A percentile compares a stretch with the other conserved stretches of the same genome.
phyloP scores from a whole-genome alignment of 352 stramenopile genomes.

The Phytophthora nicotianae region DNA sequence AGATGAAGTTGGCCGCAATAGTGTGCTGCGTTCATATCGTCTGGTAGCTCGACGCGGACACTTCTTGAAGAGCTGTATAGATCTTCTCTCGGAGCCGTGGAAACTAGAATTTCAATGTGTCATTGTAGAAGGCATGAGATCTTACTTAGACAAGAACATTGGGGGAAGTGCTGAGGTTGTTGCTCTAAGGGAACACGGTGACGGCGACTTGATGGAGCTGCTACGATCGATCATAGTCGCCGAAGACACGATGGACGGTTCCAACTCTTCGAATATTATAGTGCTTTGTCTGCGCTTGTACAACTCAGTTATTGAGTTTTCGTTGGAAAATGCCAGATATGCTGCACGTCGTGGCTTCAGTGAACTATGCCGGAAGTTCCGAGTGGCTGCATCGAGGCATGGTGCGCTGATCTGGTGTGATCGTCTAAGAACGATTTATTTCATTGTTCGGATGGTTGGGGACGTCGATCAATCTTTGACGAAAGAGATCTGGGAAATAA shows the following conservation, averaged over 20 bases:
- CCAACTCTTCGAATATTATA: background rate
- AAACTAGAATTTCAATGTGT: background rate
- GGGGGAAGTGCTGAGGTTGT: slow-evolving; percentile 16
- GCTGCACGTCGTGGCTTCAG: slow-evolving; percentile 1
- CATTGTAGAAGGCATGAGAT: slow-evolving; percentile 7
- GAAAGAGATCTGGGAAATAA: slow-evolving; percentile 16
- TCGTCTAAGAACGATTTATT: slow-evolving; percentile 4
- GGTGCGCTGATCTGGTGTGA: slow-evolving; percentile 3
- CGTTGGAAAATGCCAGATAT: slow-evolving; percentile 15
- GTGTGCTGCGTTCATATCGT: slow-evolving; percentile 8
- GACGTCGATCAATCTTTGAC: background rate
- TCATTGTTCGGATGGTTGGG: slow-evolving; percentile 9
- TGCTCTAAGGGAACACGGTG: slow-evolving; percentile 5
- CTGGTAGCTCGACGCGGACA: slow-evolving; percentile 11
- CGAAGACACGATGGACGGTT: background rate
- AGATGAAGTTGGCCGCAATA: background rate
- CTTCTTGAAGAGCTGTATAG: slow-evolving; percentile 13
- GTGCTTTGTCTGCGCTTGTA: slow-evolving; percentile 11
- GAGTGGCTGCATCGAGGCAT: background rate
- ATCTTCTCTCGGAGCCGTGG: slow-evolving; percentile 5
- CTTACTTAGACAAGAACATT: slow-evolving; percentile 18
- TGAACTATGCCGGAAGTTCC: background rate
- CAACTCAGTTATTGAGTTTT: slow-evolving; percentile 25
- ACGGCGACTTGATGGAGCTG: slow-evolving; percentile 19
- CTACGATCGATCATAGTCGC: background rate